Base-by-base conservation (phyloP, 208 protist species). In the Trypanosoma melophagium region DNA sequence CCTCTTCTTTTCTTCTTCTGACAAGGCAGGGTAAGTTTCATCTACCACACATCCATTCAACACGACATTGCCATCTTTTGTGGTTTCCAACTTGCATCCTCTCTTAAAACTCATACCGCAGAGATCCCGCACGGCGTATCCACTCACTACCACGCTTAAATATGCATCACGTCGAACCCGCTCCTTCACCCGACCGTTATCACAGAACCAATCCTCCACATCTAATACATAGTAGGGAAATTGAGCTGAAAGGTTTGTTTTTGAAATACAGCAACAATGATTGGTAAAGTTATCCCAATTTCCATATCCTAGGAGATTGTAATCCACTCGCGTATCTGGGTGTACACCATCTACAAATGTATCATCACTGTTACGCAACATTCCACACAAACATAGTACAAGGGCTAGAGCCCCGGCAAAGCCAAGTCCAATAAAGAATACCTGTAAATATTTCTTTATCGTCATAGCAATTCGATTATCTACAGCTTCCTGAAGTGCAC, bases 161-260 rank as follows among this genome's bases (percentile, higher is more conserved):
- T 69, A 78, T 17, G 49, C 70, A 47, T 88, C 83, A 0, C 83
- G 72, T 22, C 88, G 80, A 14, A 94, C 69, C n/a, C 88, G 80
- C 67, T 94, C 80, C 71, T 92, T 91, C 41, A 79, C 76, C 8
- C 79, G 66, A 12, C 88, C 83, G 21, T 90, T 83, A 19, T 67
- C 77, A 57, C 88, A 94, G 19, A 90, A n/a, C 83, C 88, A 92
- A 35, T 84, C 51, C 75, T 94, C 84, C 41, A 86, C 79, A 58
- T 86, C 83, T 1, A 88, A 5, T 9, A 77, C 77, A 58, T 91
- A 87, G 51, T 83, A 87, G 7, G 88, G 88, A 60, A 75, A 81
- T 16, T 21, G 44, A 4, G 77, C 51, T 2, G 44, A 35, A 12
- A 77, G 17, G 38, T 81, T 38, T 7, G 40, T 61, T 3, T 66